These are phyloP conservation scores for Boletus albobrunnescens DNA, from an alignment of 1,284 basidiomycete genomes.

Conservation along the genomic window DNA sequence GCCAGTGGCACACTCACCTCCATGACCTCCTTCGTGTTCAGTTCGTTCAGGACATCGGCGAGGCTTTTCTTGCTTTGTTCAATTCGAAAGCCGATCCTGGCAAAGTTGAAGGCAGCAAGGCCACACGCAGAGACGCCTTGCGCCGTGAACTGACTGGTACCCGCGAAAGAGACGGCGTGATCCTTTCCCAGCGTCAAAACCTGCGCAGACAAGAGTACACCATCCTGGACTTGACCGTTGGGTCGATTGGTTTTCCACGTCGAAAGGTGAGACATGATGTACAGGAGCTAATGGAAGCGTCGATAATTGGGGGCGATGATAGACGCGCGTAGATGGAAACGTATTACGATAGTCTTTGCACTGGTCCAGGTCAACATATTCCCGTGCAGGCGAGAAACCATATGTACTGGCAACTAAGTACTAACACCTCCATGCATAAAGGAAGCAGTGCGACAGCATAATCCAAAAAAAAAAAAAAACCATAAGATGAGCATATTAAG, in stretches of 20 bases:
- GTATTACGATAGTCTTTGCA: too few species aligned
- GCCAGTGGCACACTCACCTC: constrained; percentile 20
- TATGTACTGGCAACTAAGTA: too few species aligned
- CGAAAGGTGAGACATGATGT: constrained; percentile 7
- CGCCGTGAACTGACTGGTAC: constrained; percentile 46
- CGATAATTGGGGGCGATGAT: too few species aligned
- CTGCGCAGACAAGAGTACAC: constrained; percentile 11
- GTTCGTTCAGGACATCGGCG: constrained; percentile 17
- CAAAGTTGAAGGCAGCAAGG: constrained; percentile 60
- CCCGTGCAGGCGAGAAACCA: too few species aligned
- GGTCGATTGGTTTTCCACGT: neutral
- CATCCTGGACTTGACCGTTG: neutral
- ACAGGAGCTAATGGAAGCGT: too few species aligned
- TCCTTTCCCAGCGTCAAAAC: constrained; percentile 25
- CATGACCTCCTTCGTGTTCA: constrained; percentile 20
- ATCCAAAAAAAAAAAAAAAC: constrained; percentile 14
- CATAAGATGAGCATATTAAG: neutral
- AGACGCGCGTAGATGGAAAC: too few species aligned
- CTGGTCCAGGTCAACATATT: too few species aligned
- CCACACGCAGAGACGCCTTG: constrained; percentile 53
- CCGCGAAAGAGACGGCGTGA: constrained; percentile 39
- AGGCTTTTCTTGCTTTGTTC: constrained; percentile 9
- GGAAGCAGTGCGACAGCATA: neutral
- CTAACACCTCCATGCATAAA: too few species aligned
- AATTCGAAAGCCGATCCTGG: constrained; percentile 37